These are phyloP conservation scores for Aspergillus heteromorphus DNA, from an alignment of 495 filamentous ascomycete species.

Conservation along the genomic window DNA sequence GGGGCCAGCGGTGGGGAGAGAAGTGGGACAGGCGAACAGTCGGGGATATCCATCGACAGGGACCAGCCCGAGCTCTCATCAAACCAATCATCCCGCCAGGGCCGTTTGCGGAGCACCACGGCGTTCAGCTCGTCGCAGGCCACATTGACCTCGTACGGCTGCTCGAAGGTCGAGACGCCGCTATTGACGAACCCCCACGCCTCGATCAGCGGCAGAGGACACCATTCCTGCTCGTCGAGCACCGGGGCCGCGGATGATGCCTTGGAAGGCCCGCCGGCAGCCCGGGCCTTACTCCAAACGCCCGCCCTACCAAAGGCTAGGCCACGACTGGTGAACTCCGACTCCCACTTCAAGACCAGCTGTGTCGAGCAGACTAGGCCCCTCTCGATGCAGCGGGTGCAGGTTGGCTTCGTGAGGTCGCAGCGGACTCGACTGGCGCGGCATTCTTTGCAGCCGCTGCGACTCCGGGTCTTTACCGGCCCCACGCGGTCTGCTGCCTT, in stretches of 20 bases:
- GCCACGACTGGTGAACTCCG: constrained; percentile 40
- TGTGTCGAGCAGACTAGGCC: constrained; percentile 36
- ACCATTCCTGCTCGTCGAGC: constrained; percentile 29
- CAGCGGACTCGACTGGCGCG: constrained; percentile 41
- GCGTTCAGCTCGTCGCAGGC: constrained; percentile 22
- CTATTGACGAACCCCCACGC: constrained; percentile 38
- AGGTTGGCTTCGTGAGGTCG: constrained; percentile 39
- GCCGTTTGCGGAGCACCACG: constrained; percentile 10
- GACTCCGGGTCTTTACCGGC: constrained; percentile 42
- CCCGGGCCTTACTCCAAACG: constrained; percentile 34
- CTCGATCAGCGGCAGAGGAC: constrained; percentile 21
- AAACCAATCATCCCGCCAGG: neutral
- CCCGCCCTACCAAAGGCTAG: constrained; percentile 41
- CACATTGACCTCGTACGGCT: constrained; percentile 24
- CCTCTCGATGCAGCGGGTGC: constrained; percentile 34
- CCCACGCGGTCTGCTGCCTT: constrained; percentile 39
- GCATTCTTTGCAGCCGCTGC: constrained; percentile 40
- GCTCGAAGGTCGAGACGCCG: constrained; percentile 28
- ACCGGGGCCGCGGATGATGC: constrained; percentile 9
- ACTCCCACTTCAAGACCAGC: constrained; percentile 42
- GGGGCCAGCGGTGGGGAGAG: constrained; percentile 9
- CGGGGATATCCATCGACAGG: neutral
- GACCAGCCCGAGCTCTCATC: neutral
- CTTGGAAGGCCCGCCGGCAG: constrained; percentile 6
- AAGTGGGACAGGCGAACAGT: neutral